phyloP scores from a whole-genome alignment of 805 yeast genomes.

The Metschnikowia gruessii region DNA sequence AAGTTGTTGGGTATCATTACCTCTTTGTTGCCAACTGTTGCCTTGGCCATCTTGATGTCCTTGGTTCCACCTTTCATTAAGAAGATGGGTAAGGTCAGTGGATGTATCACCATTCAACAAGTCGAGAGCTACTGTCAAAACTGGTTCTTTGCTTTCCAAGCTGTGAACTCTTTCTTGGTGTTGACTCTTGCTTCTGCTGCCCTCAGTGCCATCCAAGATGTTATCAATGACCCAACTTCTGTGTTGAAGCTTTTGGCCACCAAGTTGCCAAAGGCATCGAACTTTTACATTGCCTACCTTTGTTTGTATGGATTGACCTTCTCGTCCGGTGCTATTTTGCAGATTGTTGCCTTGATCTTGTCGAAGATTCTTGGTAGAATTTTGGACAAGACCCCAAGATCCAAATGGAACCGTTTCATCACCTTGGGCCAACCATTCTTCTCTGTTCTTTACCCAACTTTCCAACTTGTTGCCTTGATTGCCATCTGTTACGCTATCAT shows the following conservation, averaged over 20 bases:
- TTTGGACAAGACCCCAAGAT: constrained; percentile 86
- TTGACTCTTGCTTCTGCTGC: constrained; percentile 82
- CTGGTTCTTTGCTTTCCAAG: constrained; percentile 89
- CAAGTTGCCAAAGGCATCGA: constrained; percentile 85
- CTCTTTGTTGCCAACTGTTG: constrained; percentile 79
- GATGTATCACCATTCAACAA: constrained; percentile 65
- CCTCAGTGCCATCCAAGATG: constrained; percentile 66
- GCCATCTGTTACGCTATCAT: constrained; percentile 74
- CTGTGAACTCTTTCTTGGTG: constrained; percentile 83
- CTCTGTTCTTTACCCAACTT: constrained; percentile 80
- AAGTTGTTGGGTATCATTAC: constrained; percentile 79
- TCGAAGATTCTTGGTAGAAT: constrained; percentile 67
- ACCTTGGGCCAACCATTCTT: constrained; percentile 65
- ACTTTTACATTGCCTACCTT: constrained; percentile 83
- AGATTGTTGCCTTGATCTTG: constrained; percentile 68
- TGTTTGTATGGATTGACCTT: constrained; percentile 76
- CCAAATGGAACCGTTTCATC: constrained; percentile 78
- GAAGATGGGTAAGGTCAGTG: constrained; percentile 70
- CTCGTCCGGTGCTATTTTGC: constrained; percentile 74
- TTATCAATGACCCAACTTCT: constrained; percentile 58
- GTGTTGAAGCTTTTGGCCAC: constrained; percentile 76
- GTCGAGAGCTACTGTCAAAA: constrained; percentile 81
- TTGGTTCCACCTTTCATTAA: constrained; percentile 83
- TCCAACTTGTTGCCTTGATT: constrained; percentile 72
- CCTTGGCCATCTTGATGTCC: constrained; percentile 79